Evolutionary conservation across 78 protist genomes (phyloP).

Genomic region (Andalucia godoyi): DNA sequence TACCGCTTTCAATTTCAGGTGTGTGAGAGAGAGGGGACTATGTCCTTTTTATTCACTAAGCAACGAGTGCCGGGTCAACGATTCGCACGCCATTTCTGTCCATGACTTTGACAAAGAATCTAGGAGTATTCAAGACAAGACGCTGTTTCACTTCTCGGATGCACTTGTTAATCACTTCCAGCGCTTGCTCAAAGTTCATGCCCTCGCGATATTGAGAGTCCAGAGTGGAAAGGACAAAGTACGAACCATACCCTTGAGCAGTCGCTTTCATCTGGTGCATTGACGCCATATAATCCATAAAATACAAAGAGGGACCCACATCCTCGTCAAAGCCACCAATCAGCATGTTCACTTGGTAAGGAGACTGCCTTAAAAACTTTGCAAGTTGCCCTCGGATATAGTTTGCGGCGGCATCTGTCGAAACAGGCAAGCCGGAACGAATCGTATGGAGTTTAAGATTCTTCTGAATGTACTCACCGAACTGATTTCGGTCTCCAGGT

Average conservation of each 20-base stretch:
- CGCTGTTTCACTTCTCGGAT: constrained; percentile 25
- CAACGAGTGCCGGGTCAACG: no score
- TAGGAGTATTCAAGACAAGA: constrained; percentile 10
- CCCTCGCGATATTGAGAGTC: constrained; percentile 20
- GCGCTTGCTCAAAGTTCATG: constrained; percentile 26
- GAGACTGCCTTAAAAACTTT: constrained; percentile 12
- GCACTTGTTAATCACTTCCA: constrained; percentile 14
- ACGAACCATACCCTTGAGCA: constrained; percentile 49
- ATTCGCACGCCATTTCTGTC: constrained; percentile 41
- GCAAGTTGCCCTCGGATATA: constrained; percentile 36
- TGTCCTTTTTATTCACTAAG: no score
- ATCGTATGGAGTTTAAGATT: constrained; percentile 15
- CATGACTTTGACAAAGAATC: constrained; percentile 34
- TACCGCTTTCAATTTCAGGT: no score
- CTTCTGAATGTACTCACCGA: constrained; percentile 20
- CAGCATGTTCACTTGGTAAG: constrained; percentile 16
- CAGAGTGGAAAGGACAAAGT: constrained; percentile 18
- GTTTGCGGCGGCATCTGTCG: constrained; percentile 31
- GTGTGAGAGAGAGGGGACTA: no score
- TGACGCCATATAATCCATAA: constrained; percentile 46
- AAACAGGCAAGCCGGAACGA: neutral
- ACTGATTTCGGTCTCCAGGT: constrained; percentile 25
- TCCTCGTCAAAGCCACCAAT: constrained; percentile 38
- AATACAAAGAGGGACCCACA: constrained; percentile 29
- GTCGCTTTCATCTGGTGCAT: constrained; percentile 17